Evolutionary conservation across 768 basidiomycete species (phyloP), one percentile per base, ranked within the genome.

Genomic region (Kwoniella bestiolae): DNA sequence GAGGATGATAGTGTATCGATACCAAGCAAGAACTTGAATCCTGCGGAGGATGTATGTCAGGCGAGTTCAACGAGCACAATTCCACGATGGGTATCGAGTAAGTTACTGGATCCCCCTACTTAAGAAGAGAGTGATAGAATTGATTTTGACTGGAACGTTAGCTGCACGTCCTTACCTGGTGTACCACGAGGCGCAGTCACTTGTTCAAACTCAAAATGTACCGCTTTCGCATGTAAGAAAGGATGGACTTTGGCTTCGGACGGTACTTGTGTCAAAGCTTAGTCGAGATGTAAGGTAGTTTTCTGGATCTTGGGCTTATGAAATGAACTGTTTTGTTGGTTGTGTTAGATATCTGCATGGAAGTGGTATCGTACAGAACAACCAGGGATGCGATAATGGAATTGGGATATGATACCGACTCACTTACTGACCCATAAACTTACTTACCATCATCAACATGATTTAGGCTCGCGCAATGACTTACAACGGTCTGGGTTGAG

Each of bases 121-220:
- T 23, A 5, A 16, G 25, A 29, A 60, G 2, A 46, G 21, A 12
- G 26, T 52, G 16, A 28, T 28, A 23, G 5, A 31, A 7, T 16
- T 47, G 16, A 32, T n/a, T 11, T 14, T 5, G 4, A 1, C 4
- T 60, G 18, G 5, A 18, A 28, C 25, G 50, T 21, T 34, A 65
- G 68, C 59, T 69, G 68, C 32, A 38, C 63, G 1, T 5, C 53
- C 29, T 21, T 65, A 12, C 63, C 68, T 26, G 68, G 68, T 25
- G 49, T 65, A 21, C 29, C 58, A 12, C 5, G 47, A 23, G 68
- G 68, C 25, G 68, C 29, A 2, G 63, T 69, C 18, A 69, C 68
- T 23, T 65, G 68, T 45, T 26, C 56, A 3, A 23, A 38, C 26
- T 64, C 64, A 14, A 34, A 41, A 25, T 69, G 68, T 49, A 25